Conservation (phyloP, 805 yeast genomes). For the Priceomyces medius region DNA sequence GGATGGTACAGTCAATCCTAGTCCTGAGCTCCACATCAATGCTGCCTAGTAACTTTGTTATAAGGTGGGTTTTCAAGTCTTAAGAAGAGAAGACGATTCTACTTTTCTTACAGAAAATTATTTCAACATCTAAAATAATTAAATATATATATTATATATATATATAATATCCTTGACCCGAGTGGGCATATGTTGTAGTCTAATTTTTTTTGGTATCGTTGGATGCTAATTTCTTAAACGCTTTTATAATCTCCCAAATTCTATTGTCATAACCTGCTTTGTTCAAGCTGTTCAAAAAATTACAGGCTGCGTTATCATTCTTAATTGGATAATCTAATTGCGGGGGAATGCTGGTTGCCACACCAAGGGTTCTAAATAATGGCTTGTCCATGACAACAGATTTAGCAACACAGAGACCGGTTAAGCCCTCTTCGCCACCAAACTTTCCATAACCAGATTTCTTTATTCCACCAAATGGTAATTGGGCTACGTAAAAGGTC, state of each 20-base stretch:
- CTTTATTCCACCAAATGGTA: constrained; percentile 94
- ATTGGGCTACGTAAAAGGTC: constrained; percentile 89
- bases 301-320: constrained; percentile 83
- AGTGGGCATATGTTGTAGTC: neutral
- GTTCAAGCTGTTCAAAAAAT: constrained; percentile 77
- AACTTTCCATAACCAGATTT: constrained; percentile 97
- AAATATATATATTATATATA: too few relatives aligned
- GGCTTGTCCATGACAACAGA: constrained; percentile 83
- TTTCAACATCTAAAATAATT: neutral
- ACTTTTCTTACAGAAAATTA: neutral
- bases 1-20: constrained; percentile 76
- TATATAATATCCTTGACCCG: too few relatives aligned
- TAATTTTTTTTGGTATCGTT: neutral
- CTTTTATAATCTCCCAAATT: constrained; percentile 57
- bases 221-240: constrained; percentile 37
- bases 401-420: constrained; percentile 85
- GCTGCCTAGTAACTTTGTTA: constrained; percentile 35
- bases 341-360: constrained; percentile 81
- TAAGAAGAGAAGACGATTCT: neutral
- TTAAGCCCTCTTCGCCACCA: constrained; percentile 96
- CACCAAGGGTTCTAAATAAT: constrained; percentile 52
- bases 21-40: constrained; percentile 80
- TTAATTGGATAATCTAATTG: constrained; percentile 90
- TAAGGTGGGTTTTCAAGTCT: neutral
- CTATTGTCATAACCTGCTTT: constrained; percentile 80